Percentiles rank a stretch among this genome's conserved stretches.
Evolutionary conservation across 768 basidiomycete species (phyloP).

Genomic region (Suillus luteus): DNA sequence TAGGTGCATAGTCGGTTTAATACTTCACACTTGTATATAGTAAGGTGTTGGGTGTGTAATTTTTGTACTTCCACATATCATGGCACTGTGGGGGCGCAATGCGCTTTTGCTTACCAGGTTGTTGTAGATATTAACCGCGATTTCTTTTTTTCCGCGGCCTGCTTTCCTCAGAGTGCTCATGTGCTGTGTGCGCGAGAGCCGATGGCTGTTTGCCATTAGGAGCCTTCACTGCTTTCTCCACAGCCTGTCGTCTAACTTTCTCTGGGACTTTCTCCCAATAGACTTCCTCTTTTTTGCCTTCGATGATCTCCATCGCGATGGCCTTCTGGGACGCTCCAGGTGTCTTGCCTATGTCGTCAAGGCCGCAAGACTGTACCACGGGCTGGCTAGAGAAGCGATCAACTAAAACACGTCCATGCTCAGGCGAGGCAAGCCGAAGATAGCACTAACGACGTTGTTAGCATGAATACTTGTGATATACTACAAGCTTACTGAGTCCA

Average conservation of each 20-base stretch:
- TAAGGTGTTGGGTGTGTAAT: neutral
- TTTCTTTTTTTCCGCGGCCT: conserved; percentile 21
- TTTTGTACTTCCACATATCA: neutral
- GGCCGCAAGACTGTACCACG: conserved; percentile 47
- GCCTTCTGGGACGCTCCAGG: conserved; percentile 22
- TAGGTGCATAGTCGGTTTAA: neutral
- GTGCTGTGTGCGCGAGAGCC: neutral
- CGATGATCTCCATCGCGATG: conserved; percentile 56
- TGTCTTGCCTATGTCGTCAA: conserved; percentile 53
- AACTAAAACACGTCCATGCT: conserved; percentile 47
- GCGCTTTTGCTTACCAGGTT: neutral
- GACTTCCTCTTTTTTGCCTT: conserved; percentile 63
- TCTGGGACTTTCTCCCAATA: conserved; percentile 84
- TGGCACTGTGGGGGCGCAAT: neutral
- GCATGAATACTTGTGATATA: neutral
- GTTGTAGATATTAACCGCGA: conserved; percentile 6
- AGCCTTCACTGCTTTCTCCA: conserved; percentile 43
- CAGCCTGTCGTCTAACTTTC: conserved; percentile 64
- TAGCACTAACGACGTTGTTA: conserved; percentile 55
- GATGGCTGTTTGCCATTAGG: neutral
- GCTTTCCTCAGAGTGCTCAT: neutral
- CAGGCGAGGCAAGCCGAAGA: conserved; percentile 61
- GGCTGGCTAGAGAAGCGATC: conserved; percentile 42
- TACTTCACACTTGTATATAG: neutral
- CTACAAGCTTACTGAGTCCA: conserved; percentile 57